These are phyloP conservation scores for Blyttiomyces sp. DNA, from an alignment of 371 early-diverging fungal genomes.

Conservation along the genomic window DNA sequence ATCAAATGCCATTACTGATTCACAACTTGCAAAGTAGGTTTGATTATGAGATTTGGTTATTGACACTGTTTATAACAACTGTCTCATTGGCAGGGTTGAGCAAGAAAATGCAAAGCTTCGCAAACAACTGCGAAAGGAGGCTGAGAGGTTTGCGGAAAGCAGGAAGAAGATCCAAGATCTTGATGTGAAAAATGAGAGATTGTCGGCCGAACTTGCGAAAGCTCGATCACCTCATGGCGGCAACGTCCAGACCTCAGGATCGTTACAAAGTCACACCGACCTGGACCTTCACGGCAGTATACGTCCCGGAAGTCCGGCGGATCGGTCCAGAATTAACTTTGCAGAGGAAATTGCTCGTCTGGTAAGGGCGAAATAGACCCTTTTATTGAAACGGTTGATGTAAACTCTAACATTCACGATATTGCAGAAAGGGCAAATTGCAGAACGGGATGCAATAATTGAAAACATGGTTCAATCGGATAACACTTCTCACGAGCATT, in stretches of 20 bases:
- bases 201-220: conserved; percentile 18
- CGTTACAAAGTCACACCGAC: neutral
- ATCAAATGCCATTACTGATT: conserved; percentile 5
- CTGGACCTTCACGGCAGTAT: neutral
- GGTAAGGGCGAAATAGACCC: neutral
- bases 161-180: conserved; percentile 19
- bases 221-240: conserved; percentile 18
- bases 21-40: conserved; percentile 3
- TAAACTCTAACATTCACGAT: neutral
- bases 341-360: conserved; percentile 8
- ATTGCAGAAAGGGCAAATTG: conserved; percentile 15
- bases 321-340: too few species aligned
- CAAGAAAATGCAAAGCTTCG: conserved; percentile 37
- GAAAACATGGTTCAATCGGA: conserved; percentile 21
- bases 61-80: neutral
- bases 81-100: conserved; percentile 27
- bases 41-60: neutral
- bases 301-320: too few species aligned
- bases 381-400: neutral
- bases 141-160: conserved; percentile 9
- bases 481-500: neutral
- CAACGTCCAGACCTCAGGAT: too few species aligned
- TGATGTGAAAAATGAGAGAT: conserved; percentile 18
- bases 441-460: conserved; percentile 30
- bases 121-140: conserved; percentile 22